These are phyloP conservation scores for Tetrahymena elliotti DNA, from an alignment of 73 alveolate species.

Conservation along the genomic window DNA sequence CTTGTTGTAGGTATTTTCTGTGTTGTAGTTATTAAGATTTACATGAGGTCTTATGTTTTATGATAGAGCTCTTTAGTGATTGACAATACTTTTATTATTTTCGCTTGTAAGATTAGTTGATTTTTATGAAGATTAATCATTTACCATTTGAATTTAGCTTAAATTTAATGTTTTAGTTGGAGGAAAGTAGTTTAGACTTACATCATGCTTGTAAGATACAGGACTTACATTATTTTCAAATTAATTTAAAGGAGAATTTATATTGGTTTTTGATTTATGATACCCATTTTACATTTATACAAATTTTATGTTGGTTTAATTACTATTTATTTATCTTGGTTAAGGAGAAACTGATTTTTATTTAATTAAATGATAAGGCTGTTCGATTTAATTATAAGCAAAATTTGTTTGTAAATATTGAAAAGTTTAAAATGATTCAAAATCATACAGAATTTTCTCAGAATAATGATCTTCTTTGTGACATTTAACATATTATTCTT, in stretches of 20 bases:
- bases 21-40: background rate
- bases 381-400: background rate
- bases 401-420: background rate
- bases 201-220: background rate
- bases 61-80: background rate
- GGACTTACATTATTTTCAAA: background rate
- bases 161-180: background rate
- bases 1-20: background rate
- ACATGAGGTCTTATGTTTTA: background rate
- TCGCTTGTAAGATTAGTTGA: background rate
- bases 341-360: background rate
- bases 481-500: background rate
- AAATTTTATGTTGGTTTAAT: background rate
- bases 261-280: background rate
- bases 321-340: background rate
- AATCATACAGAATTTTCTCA: background rate
- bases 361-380: background rate
- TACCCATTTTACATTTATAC: background rate
- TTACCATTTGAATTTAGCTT: background rate
- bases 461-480: background rate
- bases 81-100: background rate
- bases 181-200: background rate
- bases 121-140: background rate
- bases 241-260: background rate
- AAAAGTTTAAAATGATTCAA: background rate